Conservation (phyloP, 164 flowering plant species). For the Vitis riparia region DNA sequence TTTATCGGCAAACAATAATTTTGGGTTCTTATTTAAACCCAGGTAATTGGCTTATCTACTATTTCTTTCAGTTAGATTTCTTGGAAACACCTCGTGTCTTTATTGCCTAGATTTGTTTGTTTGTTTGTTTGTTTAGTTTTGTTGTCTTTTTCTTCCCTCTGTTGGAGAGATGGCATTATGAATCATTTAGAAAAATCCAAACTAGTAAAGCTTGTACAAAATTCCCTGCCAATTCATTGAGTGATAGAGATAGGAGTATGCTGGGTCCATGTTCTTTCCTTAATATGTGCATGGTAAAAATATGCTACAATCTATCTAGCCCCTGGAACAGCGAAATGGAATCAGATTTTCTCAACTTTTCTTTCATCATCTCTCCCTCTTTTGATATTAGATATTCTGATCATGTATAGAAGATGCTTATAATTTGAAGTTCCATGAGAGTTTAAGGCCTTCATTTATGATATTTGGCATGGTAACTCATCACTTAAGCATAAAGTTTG, state of each 20-base stretch:
- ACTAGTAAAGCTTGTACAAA: not conserved
- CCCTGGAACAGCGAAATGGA: not conserved
- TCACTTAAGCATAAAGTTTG: no score
- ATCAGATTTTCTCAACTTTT: not conserved
- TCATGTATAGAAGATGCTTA: no score
- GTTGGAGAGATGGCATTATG: not conserved
- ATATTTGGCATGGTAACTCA: no score
- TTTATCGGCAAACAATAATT: conserved; percentile 80
- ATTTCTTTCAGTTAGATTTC: not conserved
- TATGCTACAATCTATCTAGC: not conserved
- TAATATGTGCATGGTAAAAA: not conserved
- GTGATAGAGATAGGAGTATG: not conserved
- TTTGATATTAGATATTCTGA: no score
- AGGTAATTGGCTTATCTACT: conserved; percentile 40
- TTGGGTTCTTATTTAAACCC: conserved; percentile 71
- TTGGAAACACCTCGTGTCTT: not conserved
- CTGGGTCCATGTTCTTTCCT: not conserved
- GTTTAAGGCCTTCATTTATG: no score
- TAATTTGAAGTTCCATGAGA: no score
- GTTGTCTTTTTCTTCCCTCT: not conserved
- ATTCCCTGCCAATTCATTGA: not conserved
- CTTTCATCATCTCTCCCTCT: not conserved
- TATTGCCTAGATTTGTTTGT: not conserved
- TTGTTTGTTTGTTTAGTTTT: not conserved
- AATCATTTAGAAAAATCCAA: not conserved